Conservation (phyloP, 495 filamentous ascomycete genomes). For the Talaromyces proteolyticus region DNA sequence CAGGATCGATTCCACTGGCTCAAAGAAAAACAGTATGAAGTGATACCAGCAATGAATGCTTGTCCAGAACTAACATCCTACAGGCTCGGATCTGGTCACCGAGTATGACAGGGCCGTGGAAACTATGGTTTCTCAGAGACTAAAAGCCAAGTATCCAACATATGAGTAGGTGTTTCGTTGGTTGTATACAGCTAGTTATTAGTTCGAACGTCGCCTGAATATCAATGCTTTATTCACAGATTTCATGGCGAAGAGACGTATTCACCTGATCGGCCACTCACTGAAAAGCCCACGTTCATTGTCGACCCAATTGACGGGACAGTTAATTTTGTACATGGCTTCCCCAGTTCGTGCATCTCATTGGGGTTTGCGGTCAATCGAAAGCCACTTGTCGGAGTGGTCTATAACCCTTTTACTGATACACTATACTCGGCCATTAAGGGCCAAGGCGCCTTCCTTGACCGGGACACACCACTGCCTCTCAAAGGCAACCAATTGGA, state of each 20-base stretch:
- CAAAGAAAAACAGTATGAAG: constrained; percentile 77
- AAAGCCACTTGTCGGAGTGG: constrained; percentile 65
- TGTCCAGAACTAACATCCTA: constrained; percentile 8
- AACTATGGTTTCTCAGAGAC: constrained; percentile 58
- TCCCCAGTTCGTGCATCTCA: constrained; percentile 76
- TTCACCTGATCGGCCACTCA: constrained; percentile 57
- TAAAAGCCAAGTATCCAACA: constrained; percentile 57
- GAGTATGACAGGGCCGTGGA: constrained; percentile 84
- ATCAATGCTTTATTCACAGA: constrained; percentile 12
- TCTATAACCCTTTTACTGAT: constrained; percentile 76
- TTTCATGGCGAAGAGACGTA: constrained; percentile 89
- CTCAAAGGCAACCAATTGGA: constrained; percentile 40
- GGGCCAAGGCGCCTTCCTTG: constrained; percentile 63
- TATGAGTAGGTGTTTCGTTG: constrained; percentile 39
- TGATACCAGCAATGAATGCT: not conserved
- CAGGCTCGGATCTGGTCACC: constrained; percentile 80
- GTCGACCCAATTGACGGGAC: constrained; percentile 90
- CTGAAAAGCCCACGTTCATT: constrained; percentile 72
- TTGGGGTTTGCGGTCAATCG: constrained; percentile 66
- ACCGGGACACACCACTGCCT: constrained; percentile 44
- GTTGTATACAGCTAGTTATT: not conserved
- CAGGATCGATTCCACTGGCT: constrained; percentile 51
- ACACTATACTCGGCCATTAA: constrained; percentile 64
- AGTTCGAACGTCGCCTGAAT: not conserved
- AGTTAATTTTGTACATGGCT: constrained; percentile 79